phyloP scores from a whole-genome alignment of 2,329 filamentous ascomycete genomes.

The Lizonia empirigonia region DNA sequence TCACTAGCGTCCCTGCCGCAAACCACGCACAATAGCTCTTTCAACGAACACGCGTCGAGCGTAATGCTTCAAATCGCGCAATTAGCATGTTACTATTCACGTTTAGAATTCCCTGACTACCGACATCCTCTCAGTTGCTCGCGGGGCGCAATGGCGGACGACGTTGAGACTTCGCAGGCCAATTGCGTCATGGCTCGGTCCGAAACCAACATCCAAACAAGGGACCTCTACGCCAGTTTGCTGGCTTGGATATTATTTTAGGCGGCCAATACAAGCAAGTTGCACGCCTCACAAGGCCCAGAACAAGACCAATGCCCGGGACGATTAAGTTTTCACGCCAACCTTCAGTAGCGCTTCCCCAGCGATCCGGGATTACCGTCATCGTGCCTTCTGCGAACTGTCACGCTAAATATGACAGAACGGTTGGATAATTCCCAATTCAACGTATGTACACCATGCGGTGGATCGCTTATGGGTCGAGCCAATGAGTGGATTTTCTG shows the following conservation, averaged over 20 bases:
- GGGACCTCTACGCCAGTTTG: background rate
- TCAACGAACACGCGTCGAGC: background rate
- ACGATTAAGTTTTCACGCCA: constrained; percentile 8
- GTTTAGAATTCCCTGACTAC: background rate
- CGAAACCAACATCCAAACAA: background rate
- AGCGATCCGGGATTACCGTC: constrained; percentile 26
- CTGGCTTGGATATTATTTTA: background rate
- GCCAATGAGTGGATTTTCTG: too few relatives aligned
- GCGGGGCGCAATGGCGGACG: constrained; percentile 8
- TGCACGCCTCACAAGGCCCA: constrained; percentile 3
- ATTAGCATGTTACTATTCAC: background rate
- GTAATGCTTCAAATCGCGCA: background rate
- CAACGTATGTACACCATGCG: too few relatives aligned
- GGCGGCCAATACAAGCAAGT: background rate
- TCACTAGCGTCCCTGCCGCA: constrained; percentile 16
- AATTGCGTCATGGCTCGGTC: constrained; percentile 13
- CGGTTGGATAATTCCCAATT: too few relatives aligned
- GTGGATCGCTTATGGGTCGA: too few relatives aligned
- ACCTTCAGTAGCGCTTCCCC: constrained; percentile 13
- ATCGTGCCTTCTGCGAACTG: constrained; percentile 20
- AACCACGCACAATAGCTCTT: constrained; percentile 18
- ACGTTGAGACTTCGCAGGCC: background rate
- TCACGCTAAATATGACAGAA: constrained; percentile 9
- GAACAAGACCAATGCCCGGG: background rate
- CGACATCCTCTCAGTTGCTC: constrained; percentile 23